Evolutionary conservation across 495 filamentous ascomycete species (phyloP).

Genomic region (Talaromyces stipitatus): DNA sequence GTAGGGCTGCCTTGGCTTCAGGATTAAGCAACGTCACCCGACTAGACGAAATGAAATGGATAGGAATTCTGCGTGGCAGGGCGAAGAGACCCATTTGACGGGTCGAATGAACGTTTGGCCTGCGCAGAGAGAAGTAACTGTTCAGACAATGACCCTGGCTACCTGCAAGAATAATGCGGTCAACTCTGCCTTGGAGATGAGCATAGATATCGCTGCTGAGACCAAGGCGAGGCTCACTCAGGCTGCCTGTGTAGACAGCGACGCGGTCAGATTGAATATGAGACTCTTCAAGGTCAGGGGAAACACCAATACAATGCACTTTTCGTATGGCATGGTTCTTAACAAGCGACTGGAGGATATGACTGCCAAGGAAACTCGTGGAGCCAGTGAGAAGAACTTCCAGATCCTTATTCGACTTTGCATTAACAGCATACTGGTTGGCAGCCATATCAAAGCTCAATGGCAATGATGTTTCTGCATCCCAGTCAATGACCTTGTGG

Average conservation of each 20-base stretch:
- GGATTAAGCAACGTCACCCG: too few species aligned
- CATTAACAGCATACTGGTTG: background rate
- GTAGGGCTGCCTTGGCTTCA: background rate
- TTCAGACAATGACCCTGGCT: slow-evolving; percentile 44
- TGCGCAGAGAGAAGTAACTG: slow-evolving; percentile 31
- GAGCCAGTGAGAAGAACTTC: slow-evolving; percentile 25
- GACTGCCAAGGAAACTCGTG: slow-evolving; percentile 27
- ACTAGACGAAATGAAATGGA: slow-evolving; percentile 43
- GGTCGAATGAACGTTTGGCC: slow-evolving; percentile 36
- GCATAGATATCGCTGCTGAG: slow-evolving; percentile 17
- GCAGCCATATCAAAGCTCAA: background rate
- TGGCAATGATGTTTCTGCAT: slow-evolving; percentile 1
- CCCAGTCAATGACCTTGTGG: slow-evolving; percentile 11
- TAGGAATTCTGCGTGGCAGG: slow-evolving; percentile 23
- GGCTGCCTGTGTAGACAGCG: slow-evolving; percentile 28
- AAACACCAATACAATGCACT: slow-evolving; percentile 28
- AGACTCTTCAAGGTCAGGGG: background rate
- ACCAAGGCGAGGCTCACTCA: slow-evolving; percentile 24
- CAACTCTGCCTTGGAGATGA: slow-evolving; percentile 20
- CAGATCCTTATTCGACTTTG: background rate
- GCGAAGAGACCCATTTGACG: slow-evolving; percentile 30
- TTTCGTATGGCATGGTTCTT: slow-evolving; percentile 9
- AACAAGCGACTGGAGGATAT: slow-evolving; percentile 20
- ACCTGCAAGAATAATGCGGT: slow-evolving; percentile 46
- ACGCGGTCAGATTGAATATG: slow-evolving; percentile 17